Percentiles rank a stretch among this genome's conserved stretches.
Conservation (phyloP, 352 stramenopile genomes). For the Phytophthora nicotianae region DNA sequence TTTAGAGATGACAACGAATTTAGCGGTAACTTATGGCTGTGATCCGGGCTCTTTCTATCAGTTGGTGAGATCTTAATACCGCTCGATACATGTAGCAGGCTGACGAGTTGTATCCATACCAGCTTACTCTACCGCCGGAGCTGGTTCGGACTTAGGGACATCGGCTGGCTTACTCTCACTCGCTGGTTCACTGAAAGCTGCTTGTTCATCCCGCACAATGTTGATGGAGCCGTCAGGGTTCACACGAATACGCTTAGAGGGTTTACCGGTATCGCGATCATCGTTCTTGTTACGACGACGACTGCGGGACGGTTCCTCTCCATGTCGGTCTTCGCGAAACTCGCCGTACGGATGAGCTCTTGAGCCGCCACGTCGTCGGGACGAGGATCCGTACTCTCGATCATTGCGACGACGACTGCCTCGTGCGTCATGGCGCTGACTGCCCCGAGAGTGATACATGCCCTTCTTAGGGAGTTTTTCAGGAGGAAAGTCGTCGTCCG, state of each 20-base stretch:
- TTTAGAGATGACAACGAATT: slow-evolving; percentile 28
- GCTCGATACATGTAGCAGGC: slow-evolving; percentile 13
- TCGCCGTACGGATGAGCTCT: slow-evolving; percentile 53
- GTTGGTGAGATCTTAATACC: slow-evolving; percentile 18
- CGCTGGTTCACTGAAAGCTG: slow-evolving; percentile 2
- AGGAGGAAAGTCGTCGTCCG: slow-evolving; percentile 75
- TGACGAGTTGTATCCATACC: slow-evolving; percentile 3
- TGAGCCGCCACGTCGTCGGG: slow-evolving; percentile 28
- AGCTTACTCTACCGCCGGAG: slow-evolving; percentile 25
- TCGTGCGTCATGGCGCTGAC: slow-evolving; percentile 24
- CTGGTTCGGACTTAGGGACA: slow-evolving; percentile 23
- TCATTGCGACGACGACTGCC: slow-evolving; percentile 28
- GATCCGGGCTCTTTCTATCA: slow-evolving; percentile 18
- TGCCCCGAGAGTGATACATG: slow-evolving; percentile 69
- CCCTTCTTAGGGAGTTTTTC: slow-evolving; percentile 74
- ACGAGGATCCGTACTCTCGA: slow-evolving; percentile 41
- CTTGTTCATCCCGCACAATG: slow-evolving; percentile 43
- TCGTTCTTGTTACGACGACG: slow-evolving; percentile 33
- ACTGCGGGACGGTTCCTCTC: slow-evolving; percentile 28
- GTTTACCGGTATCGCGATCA: slow-evolving; percentile 46
- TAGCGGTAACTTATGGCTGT: slow-evolving; percentile 29
- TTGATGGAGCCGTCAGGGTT: slow-evolving; percentile 72
- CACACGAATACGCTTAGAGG: slow-evolving; percentile 58
- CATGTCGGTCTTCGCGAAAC: slow-evolving; percentile 38
- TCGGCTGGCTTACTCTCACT: slow-evolving; percentile 20